Evolutionary conservation across 345 rosid genomes (phyloP).

Genomic region (Kernera saxatilis): DNA sequence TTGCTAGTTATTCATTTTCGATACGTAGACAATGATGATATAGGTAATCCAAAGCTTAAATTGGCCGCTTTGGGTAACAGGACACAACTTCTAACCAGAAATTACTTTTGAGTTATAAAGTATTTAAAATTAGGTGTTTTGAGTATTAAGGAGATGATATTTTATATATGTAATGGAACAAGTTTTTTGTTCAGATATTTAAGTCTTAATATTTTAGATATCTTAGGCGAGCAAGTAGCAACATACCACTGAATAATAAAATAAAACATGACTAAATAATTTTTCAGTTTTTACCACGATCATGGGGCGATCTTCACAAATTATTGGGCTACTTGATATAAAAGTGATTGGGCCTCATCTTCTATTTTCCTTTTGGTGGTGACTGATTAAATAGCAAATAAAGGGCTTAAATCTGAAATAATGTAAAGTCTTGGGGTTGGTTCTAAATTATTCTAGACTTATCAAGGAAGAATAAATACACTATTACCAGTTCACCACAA

Average conservation of each 20-base stretch:
- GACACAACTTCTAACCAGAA: too few species aligned
- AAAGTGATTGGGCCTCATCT: not conserved
- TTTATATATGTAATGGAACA: too few species aligned
- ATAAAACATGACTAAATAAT: too few species aligned
- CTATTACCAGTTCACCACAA: too few species aligned
- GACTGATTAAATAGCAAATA: not conserved
- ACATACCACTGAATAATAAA: too few species aligned
- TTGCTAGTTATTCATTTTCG: not conserved
- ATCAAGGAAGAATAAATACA: not conserved
- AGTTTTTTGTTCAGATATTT: too few species aligned
- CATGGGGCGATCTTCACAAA: not conserved
- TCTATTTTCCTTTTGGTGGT: not conserved
- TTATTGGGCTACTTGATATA: conserved; percentile 4
- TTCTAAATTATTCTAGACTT: not conserved
- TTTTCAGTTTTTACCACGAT: not conserved
- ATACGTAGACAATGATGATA: not conserved
- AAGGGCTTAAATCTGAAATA: not conserved
- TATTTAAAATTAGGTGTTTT: too few species aligned
- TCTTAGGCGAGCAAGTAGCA: too few species aligned
- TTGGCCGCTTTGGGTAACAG: too few species aligned
- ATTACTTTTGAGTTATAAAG: too few species aligned
- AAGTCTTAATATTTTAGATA: too few species aligned
- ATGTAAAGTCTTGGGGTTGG: not conserved
- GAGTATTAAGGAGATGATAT: too few species aligned
- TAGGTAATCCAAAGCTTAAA: not conserved